Base-by-base conservation (phyloP, 257 asterid species). In the Coffea canephora region DNA sequence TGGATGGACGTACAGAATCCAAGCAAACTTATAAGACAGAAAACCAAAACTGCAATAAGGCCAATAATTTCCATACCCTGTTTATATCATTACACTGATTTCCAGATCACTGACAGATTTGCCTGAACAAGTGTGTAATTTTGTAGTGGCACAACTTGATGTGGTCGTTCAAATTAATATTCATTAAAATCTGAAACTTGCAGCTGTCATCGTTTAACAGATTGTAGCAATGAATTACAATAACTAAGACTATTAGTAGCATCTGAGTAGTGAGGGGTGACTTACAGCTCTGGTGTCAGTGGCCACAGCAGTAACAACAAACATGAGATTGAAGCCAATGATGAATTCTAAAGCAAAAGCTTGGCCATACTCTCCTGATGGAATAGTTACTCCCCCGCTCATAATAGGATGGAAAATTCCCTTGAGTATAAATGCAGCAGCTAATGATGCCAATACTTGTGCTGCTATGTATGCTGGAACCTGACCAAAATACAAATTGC, bases 221-320 rank as follows among this genome's bases (percentile, higher is more conserved):
- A 23, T 67, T 31, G 54, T 12, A 72, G 39, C 39, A 61, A 61
- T 62, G 10, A 21, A 80, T n/a, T 41, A 27, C 16, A 59, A 64
- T 31, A 46, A 46, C 18, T 62, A 27, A 25, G 76, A 15, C 9
- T 65, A 27, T 11, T 19, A 64, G 73, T 23, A 27, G 8, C n/a
- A 70, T 21, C 25, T 36, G 43, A 59, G 49, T 66, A 64, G 1
- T 9, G 64, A 79, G 75, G 31, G 52, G 80, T 52, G 59, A 64
- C 91, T 91, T 86, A 94, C 98, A 74, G 97, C 97, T 94, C 97
- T 88, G 50, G 97, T 89, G 89, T 94, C 97, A 31, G 98, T 94
- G 61, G 97, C 90, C 19, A 94, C 95, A 4, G 98, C 98, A 74
- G 97, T 94, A 77, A 94, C 91, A 78, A 94, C 98, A 84, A 94